Evolutionary conservation across 2,329 filamentous ascomycete genomes (phyloP).

Genomic region (Rhynchosporium secalis): DNA sequence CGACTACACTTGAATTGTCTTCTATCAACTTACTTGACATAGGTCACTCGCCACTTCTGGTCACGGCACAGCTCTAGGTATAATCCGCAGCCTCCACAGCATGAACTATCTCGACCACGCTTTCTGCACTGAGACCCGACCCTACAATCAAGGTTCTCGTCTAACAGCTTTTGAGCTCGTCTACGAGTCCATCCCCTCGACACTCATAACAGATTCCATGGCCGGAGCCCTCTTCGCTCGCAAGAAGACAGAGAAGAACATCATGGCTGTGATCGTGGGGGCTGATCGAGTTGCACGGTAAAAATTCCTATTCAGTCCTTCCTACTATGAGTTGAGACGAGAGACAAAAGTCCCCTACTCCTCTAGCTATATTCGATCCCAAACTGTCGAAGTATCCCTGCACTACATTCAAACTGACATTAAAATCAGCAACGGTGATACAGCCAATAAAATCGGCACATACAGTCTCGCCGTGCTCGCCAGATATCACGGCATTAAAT

Average conservation of each 20-base stretch:
- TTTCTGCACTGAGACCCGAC: constrained; percentile 94
- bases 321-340: neutral
- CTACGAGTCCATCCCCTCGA: constrained; percentile 87
- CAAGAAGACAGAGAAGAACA: constrained; percentile 61
- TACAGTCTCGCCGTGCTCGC: constrained; percentile 92
- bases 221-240: constrained; percentile 77
- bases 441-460: constrained; percentile 97
- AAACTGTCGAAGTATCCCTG: no score
- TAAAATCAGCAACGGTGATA: constrained; percentile 72
- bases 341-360: neutral
- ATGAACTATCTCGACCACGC: constrained; percentile 71
- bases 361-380: no score
- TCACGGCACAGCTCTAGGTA: constrained; percentile 94
- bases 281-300: constrained; percentile 85
- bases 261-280: constrained; percentile 87
- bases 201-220: constrained; percentile 95
- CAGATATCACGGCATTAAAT: constrained; percentile 83
- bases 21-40: constrained; percentile 15
- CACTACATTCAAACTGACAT: neutral
- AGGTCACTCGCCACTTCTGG: constrained; percentile 92
- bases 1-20: neutral
- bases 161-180: constrained; percentile 96
- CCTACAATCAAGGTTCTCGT: constrained; percentile 96
- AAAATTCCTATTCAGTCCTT: neutral
- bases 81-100: constrained; percentile 79